Conservation (phyloP, 331 rosid species). For the Pyracantha coccinea region DNA sequence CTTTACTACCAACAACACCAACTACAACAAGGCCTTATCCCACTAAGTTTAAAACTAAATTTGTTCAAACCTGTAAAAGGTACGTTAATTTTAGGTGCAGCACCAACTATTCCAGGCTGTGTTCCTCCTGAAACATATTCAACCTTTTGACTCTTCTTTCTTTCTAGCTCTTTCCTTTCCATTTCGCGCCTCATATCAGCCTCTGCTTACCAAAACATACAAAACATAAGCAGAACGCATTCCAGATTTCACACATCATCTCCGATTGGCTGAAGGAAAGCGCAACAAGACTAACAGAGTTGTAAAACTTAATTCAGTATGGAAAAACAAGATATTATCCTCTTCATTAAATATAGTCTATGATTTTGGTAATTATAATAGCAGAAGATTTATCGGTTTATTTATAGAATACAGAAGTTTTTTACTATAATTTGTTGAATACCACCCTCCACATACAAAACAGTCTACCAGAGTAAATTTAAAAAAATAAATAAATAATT, state of each 20-base stretch:
- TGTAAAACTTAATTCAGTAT: not conserved
- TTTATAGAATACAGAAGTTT: constrained; percentile 1
- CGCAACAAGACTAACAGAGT: not conserved
- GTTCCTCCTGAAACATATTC: constrained; percentile 59
- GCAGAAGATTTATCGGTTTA: constrained; percentile 13
- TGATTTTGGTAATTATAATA: not conserved
- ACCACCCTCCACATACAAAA: not conserved
- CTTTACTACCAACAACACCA: not conserved
- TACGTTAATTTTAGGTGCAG: constrained; percentile 33
- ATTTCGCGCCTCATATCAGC: constrained; percentile 65
- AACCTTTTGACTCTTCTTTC: constrained; percentile 50
- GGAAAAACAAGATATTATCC: not conserved
- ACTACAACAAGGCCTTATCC: no score
- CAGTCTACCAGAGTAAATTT: not conserved
- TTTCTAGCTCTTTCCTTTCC: constrained; percentile 40
- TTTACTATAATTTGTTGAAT: not conserved
- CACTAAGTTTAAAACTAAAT: not conserved
- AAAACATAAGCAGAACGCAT: not conserved
- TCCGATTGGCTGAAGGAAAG: not conserved
- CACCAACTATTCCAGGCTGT: constrained; percentile 47
- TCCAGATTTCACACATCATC: constrained; percentile 44
- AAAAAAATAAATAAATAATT: not conserved
- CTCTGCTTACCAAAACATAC: constrained; percentile 35
- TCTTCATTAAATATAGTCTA: not conserved
- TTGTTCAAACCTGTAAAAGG: constrained; percentile 18